These are phyloP conservation scores for Suillus bovinus DNA, from an alignment of 768 basidiomycete species.

Conservation along the genomic window DNA sequence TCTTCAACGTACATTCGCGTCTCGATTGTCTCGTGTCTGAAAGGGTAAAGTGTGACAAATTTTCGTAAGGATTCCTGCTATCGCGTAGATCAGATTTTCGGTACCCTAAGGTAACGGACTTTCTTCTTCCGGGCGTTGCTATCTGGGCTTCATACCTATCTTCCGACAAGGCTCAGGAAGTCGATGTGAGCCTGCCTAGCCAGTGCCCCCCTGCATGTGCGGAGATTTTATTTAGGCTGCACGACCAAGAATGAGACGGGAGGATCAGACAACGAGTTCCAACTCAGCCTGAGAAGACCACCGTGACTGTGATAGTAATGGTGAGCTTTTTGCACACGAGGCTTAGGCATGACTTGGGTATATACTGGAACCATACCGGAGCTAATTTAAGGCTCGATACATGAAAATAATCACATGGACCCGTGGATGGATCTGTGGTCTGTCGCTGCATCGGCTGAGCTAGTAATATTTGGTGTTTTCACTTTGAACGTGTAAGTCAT, in stretches of 20 bases:
- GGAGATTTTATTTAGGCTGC: background rate
- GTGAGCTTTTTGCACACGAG: background rate
- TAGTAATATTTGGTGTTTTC: background rate
- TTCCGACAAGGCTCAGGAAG: too few relatives aligned
- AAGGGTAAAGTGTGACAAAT: background rate
- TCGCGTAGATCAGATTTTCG: background rate
- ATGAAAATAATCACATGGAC: background rate
- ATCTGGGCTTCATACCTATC: background rate
- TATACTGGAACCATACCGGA: background rate
- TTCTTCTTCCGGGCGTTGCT: background rate
- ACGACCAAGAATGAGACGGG: background rate
- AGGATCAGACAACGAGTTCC: background rate
- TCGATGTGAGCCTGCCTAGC: background rate
- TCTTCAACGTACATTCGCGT: background rate
- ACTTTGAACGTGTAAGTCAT: too few relatives aligned
- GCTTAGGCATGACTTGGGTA: background rate
- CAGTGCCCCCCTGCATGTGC: background rate
- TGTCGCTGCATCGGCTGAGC: background rate
- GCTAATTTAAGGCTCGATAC: background rate
- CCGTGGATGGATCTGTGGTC: background rate
- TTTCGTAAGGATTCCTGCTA: background rate
- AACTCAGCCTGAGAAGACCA: background rate
- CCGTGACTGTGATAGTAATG: too few relatives aligned
- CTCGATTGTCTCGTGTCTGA: background rate
- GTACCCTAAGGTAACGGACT: too few relatives aligned